Percentiles rank a stretch among this genome's conserved stretches.
Conservation (phyloP, 495 filamentous ascomycete genomes). For the Talaromyces proteolyticus region DNA sequence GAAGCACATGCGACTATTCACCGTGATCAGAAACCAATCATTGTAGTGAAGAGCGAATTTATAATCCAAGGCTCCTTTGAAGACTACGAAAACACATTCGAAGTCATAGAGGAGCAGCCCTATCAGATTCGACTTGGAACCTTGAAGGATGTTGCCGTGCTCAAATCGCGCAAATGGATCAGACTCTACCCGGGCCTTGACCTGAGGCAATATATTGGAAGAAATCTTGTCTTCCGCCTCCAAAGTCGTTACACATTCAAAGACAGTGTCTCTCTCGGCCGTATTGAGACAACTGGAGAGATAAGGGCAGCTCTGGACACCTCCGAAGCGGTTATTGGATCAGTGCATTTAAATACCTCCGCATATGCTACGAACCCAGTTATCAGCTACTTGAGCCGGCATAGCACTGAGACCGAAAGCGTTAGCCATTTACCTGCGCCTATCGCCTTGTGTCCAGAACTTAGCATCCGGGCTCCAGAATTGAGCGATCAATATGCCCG, state of each 20-base stretch:
- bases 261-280: constrained; percentile 86
- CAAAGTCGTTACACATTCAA: constrained; percentile 87
- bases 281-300: constrained; percentile 85
- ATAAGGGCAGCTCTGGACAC: constrained; percentile 88
- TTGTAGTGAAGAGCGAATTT: constrained; percentile 98
- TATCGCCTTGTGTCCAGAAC: constrained; percentile 87
- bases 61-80: constrained; percentile 87
- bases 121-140: constrained; percentile 86
- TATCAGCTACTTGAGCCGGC: constrained; percentile 87
- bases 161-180: constrained; percentile 87
- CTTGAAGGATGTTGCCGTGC: constrained; percentile 84
- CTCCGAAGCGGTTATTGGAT: constrained; percentile 92
- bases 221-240: constrained; percentile 94
- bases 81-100: constrained; percentile 96
- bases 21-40: constrained; percentile 75
- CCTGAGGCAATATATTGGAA: constrained; percentile 75
- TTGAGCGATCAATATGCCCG: constrained; percentile 96
- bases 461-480: constrained; percentile 78
- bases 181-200: constrained; percentile 68
- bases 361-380: constrained; percentile 91
- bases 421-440: constrained; percentile 94
- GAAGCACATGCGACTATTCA: constrained; percentile 94
- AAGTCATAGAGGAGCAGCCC: constrained; percentile 89
- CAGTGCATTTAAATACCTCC: constrained; percentile 88
- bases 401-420: constrained; percentile 93